A percentile compares a stretch with the other conserved stretches of the same genome.
Evolutionary conservation across 371 early-diverging fungal genomes (phyloP).

Genomic region (Funneliformis caledonium): DNA sequence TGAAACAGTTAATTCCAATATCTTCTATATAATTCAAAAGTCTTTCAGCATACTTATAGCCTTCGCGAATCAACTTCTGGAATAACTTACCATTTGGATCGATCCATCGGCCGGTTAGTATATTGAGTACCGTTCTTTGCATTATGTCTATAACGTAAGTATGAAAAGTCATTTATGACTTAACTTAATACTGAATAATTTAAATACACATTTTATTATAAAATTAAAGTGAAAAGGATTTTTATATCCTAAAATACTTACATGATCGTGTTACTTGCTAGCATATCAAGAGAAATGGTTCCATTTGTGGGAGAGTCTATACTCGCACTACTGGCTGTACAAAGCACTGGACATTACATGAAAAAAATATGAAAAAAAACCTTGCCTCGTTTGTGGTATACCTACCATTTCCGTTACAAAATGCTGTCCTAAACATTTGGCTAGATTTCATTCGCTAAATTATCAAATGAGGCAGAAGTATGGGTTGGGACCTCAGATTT

Average conservation of each 20-base stretch:
- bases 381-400: not conserved
- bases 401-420: constrained; percentile 9
- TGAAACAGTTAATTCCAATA: no score
- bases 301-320: constrained; percentile 1
- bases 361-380: no score
- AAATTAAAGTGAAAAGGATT: not conserved
- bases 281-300: constrained; percentile 17
- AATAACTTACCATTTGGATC: no score
- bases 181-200: no score
- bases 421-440: constrained; percentile 20
- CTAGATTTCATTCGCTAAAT: constrained; percentile 22
- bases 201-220: not conserved
- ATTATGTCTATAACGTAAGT: no score
- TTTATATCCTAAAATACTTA: constrained; percentile 10
- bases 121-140: no score
- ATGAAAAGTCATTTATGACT: no score
- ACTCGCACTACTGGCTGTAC: not conserved
- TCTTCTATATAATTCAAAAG: no score
- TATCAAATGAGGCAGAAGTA: not conserved
- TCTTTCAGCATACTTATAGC: no score
- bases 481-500: not conserved
- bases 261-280: constrained; percentile 19
- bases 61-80: no score
- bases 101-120: no score
- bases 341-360: not conserved